These are phyloP conservation scores for Bipolaris sorokiniana DNA, from an alignment of 2,329 filamentous ascomycete species.

Conservation along the genomic window DNA sequence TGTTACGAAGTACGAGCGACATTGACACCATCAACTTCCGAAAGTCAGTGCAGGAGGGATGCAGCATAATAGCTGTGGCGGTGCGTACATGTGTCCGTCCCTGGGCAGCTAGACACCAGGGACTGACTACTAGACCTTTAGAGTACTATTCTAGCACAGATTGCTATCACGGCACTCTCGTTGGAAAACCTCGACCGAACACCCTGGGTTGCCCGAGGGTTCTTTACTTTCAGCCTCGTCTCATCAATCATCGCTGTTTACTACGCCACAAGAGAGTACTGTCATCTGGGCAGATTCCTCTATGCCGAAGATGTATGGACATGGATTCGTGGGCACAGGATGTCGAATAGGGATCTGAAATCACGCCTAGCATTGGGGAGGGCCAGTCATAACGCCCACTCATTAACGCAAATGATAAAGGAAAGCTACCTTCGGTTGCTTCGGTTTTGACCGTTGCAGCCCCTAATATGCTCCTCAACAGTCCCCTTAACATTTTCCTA, in stretches of 20 bases:
- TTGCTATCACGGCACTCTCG: slow-evolving; percentile 6
- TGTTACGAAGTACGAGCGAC: not conserved
- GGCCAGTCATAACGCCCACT: too few relatives aligned
- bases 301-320: not conserved
- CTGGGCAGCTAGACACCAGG: not conserved
- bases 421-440: not conserved
- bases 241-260: not conserved
- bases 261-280: slow-evolving; percentile 4
- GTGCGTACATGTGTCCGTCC: not conserved
- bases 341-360: too few relatives aligned
- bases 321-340: not conserved
- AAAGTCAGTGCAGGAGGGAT: not conserved
- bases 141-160: slow-evolving; percentile 4
- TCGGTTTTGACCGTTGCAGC: not conserved
- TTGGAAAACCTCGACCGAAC: not conserved
- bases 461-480: not conserved
- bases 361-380: too few relatives aligned
- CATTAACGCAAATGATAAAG: too few relatives aligned
- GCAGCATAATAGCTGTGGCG: slow-evolving; percentile 7
- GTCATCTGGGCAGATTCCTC: not conserved
- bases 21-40: not conserved
- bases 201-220: not conserved
- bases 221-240: not conserved
- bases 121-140: not conserved
- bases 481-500: not conserved